Conservation (phyloP, 2,329 filamentous ascomycete genomes). For the Coleophoma crateriformis region DNA sequence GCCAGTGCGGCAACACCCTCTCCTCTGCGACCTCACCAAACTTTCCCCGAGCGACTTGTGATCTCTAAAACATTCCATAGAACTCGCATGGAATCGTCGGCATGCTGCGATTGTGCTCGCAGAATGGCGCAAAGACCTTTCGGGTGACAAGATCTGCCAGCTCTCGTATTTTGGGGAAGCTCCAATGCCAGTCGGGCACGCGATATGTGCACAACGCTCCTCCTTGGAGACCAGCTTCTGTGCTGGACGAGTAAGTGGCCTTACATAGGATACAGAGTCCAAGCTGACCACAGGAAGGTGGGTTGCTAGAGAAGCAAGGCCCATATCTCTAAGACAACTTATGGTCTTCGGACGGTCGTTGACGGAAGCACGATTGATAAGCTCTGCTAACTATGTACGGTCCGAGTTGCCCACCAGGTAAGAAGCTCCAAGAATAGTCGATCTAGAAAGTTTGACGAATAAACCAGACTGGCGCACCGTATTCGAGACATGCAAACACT, state of each 20-base stretch:
- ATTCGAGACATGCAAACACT: conserved; percentile 96
- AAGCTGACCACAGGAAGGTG: conserved; percentile 51
- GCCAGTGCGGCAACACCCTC: no score
- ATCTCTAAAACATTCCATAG: background rate
- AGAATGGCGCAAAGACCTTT: conserved; percentile 23
- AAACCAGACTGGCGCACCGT: conserved; percentile 74
- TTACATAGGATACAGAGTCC: background rate
- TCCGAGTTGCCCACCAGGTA: conserved; percentile 85
- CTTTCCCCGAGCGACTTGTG: no score
- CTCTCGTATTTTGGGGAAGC: conserved; percentile 5
- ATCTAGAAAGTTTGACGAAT: conserved; percentile 1
- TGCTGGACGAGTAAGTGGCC: conserved; percentile 56
- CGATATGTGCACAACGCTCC: conserved; percentile 20
- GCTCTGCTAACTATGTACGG: conserved; percentile 95
- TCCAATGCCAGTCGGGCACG: conserved; percentile 1
- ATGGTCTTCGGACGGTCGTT: conserved; percentile 95
- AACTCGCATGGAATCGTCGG: conserved; percentile 25
- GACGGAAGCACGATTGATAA: conserved; percentile 82
- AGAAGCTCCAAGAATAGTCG: conserved; percentile 10
- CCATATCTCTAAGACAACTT: conserved; percentile 93
- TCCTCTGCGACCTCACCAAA: no score
- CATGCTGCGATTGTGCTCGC: conserved; percentile 28
- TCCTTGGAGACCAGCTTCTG: conserved; percentile 58
- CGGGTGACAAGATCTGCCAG: conserved; percentile 19
- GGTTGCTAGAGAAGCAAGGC: conserved; percentile 85